Evolutionary conservation across 2,329 filamentous ascomycete species (phyloP).

Genomic region (Xylariaceae sp.): DNA sequence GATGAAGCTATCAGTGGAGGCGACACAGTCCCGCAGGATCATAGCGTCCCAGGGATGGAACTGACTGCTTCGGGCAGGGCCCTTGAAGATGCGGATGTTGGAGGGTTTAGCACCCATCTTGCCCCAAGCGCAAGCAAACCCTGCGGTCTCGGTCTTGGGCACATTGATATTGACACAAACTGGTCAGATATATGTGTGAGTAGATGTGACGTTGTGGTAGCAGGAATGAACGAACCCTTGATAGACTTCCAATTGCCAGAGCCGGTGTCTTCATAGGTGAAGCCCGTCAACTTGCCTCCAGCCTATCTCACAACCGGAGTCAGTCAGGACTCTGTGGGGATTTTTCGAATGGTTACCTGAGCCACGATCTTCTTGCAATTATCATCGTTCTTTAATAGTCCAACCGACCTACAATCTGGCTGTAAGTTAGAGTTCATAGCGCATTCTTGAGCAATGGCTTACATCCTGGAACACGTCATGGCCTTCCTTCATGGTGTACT

Average conservation of each 20-base stretch:
- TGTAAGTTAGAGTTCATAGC: background rate
- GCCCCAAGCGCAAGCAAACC: background rate
- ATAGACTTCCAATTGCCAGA: background rate
- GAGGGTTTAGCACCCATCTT: background rate
- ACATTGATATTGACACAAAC: constrained; percentile 8
- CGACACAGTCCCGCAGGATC: constrained; percentile 14
- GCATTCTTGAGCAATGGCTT: background rate
- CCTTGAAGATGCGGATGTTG: background rate
- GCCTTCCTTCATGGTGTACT: background rate
- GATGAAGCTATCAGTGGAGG: constrained; percentile 1
- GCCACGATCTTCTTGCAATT: constrained; percentile 10
- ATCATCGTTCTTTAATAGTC: constrained; percentile 6
- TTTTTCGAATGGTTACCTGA: constrained; percentile 3
- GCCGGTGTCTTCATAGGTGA: background rate
- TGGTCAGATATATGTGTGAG: background rate
- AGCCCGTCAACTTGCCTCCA: background rate
- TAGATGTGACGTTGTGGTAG: too few species aligned
- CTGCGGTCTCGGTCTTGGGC: background rate
- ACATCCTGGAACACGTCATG: background rate
- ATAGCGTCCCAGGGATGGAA: constrained; percentile 13
- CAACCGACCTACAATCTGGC: constrained; percentile 1
- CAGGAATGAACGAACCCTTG: background rate
- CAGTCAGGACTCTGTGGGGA: too few species aligned
- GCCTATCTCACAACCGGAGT: background rate
- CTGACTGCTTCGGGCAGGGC: background rate